A percentile compares a stretch with the other conserved stretches of the same genome.
phyloP scores from a whole-genome alignment of 495 filamentous ascomycete genomes.

The Neurospora sublineolata region DNA sequence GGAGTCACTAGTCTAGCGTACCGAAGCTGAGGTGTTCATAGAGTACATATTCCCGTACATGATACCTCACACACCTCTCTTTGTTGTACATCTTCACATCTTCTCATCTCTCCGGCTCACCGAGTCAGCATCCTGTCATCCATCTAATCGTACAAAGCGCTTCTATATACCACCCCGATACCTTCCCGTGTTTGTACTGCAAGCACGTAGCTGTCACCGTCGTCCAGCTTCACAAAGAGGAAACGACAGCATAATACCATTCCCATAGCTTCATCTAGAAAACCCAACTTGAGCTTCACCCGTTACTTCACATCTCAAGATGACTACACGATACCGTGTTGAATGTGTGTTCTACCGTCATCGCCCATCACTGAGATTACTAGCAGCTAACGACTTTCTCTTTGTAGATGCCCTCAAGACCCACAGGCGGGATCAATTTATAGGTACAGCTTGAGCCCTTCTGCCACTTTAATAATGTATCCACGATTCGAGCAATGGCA shows the following conservation, averaged over 20 bases:
- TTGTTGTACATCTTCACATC: not conserved
- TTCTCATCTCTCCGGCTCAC: not conserved
- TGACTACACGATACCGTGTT: slow-evolving; percentile 87
- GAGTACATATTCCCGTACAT: not conserved
- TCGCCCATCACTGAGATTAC: not conserved
- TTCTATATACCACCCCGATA: not conserved
- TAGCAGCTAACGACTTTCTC: slow-evolving; percentile 3
- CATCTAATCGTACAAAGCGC: not conserved
- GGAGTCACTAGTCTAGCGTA: slow-evolving; percentile 1
- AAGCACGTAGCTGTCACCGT: not conserved
- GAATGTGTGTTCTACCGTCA: slow-evolving; percentile 50
- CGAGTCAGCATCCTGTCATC: not conserved
- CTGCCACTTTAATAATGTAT: not conserved
- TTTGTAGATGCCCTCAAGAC: slow-evolving; percentile 73
- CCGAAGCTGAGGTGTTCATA: not conserved
- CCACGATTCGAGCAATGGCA: not conserved
- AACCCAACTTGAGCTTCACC: not conserved
- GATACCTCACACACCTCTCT: slow-evolving; percentile 2
- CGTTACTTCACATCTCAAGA: slow-evolving; percentile 19
- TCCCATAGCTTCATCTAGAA: not conserved
- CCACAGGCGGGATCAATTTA: slow-evolving; percentile 76
- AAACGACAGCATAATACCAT: not conserved
- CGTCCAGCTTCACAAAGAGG: not conserved
- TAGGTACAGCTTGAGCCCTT: slow-evolving; percentile 35
- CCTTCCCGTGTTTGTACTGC: not conserved